Evolutionary conservation across 2,329 filamentous ascomycete genomes (phyloP), one percentile per base, ranked within the genome.

Genomic region (Aspergillus ruber): DNA sequence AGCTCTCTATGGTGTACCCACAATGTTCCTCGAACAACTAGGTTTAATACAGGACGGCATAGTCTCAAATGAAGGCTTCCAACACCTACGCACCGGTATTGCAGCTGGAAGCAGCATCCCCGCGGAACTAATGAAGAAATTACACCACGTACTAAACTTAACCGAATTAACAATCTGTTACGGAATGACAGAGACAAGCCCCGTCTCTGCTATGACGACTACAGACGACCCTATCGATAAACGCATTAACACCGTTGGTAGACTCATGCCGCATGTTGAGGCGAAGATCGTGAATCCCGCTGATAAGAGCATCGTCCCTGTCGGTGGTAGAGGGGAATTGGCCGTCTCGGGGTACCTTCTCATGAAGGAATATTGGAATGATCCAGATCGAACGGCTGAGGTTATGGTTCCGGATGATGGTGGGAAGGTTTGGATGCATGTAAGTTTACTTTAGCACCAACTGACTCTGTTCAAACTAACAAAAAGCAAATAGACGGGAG

Each of bases 21-120:
- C 91, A 45, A 98, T 97, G 93, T 91, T 95, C 59, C 80, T 85
- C n/a, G 84, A 90, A 21, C 83, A 94, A 60, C 78, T 97, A 4
- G 88, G 94, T 56, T 78, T 90, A 1, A 77, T 96, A 6, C 75
- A 82, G 25, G 68, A 74, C 20, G 73, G 75, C 13, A 63, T 66
- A 27, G 57, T 78, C 2, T 52, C 70, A 0, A 51, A 71, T 29
- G 67, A 75, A 46, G 82, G 82, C 0, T 85, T 86, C 60, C 67
- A 82, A 44, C 64, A 81, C 52, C 74, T 97, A 4, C 77, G 84
- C 39, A 97, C 91, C n/a, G 93, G 93, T 25, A 96, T 97, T 56
- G 90, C 86, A 9, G 89, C 91, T 0, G 93, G 93, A 0, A 86
- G 81, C 47, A 86, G 83, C n/a, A 85, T 97, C 1, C 91, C 93